These are phyloP conservation scores for Ogataea polymorpha DNA, from an alignment of 805 yeast genomes.

Conservation along the genomic window DNA sequence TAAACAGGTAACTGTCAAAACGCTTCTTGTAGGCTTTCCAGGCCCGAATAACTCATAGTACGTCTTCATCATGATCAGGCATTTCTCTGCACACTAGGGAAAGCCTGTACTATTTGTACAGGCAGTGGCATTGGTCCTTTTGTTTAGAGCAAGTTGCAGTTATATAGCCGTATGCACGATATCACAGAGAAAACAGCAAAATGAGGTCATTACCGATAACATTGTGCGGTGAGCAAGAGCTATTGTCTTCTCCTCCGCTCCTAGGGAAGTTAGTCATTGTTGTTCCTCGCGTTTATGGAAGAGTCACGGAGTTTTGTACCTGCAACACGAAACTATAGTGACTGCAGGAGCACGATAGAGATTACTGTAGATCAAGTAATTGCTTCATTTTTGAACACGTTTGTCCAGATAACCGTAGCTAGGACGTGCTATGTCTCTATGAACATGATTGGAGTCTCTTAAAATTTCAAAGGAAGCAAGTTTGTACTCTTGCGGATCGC, in stretches of 20 bases:
- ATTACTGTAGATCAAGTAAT: neutral
- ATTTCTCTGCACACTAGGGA: neutral
- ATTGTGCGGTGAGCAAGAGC: neutral
- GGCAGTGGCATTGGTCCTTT: neutral
- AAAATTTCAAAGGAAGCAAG: slow-evolving; percentile 12
- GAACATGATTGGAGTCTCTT: neutral
- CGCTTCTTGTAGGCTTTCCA: neutral
- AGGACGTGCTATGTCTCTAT: neutral
- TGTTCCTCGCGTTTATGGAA: neutral
- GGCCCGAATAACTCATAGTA: neutral
- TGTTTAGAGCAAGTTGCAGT: neutral
- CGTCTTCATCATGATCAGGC: neutral
- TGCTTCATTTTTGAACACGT: neutral
- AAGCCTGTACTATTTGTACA: neutral
- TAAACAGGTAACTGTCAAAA: neutral
- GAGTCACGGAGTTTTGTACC: neutral
- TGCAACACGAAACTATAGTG: neutral
- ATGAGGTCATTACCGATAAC: neutral
- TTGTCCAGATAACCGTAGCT: neutral
- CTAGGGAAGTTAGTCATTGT: neutral
- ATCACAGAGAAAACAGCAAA: neutral
- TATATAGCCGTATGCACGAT: neutral
- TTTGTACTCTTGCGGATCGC: slow-evolving; percentile 5
- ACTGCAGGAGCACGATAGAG: neutral
- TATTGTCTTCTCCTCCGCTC: neutral